Evolutionary conservation across 2,329 filamentous ascomycete genomes (phyloP), one percentile per base, ranked within the genome.

Genomic region (Colletotrichum endophyticum): DNA sequence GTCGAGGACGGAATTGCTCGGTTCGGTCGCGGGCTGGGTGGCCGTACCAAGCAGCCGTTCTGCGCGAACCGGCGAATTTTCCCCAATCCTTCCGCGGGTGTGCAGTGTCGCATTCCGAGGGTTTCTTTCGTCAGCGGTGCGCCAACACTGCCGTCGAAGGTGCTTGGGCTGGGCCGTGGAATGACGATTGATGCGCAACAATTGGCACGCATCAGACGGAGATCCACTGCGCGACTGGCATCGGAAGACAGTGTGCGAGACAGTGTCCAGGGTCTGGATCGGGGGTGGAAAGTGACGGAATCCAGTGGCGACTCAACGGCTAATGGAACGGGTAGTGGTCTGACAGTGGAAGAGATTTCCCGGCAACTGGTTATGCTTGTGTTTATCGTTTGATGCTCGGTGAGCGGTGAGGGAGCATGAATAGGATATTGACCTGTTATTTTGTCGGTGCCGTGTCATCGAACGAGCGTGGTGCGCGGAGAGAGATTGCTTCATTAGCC

Each of bases 1-100:
- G 27, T 30, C 57, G 39, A 59, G 61, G 9, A 49, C 69, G 73
- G 59, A 73, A 66, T 66, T 69, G 63, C 73, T 76, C 73, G 70
- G 70, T 76, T 76, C 70, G 73, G 70, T 25, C 34, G 34, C 62
- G 59, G 56, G 70, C 44, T 22, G 6, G 61, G 16, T 27, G 19
- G 16, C 53, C 66, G 56, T 32, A 19, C 57, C 63, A 59, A 36
- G 44, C 44, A 68, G 39, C 39, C 39, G 39, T 49, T 49, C 19
- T 49, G 64, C 25, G 32, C n/a, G 66, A 63, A n/a, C 64, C 44
- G 59, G 70, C 57, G 70, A 69, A 61, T 64, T 59, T 59, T 66
- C 19, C 68, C 63, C 73, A 53, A 73, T 59, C 36, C 57, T 66
- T 22, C 57, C 64, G 70, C 70, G 64, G 70, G 22, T 39, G 57